A percentile compares a stretch with the other conserved stretches of the same genome.
Evolutionary conservation across 306 rosid species (phyloP).

Genomic region (Corylus heterophylla): DNA sequence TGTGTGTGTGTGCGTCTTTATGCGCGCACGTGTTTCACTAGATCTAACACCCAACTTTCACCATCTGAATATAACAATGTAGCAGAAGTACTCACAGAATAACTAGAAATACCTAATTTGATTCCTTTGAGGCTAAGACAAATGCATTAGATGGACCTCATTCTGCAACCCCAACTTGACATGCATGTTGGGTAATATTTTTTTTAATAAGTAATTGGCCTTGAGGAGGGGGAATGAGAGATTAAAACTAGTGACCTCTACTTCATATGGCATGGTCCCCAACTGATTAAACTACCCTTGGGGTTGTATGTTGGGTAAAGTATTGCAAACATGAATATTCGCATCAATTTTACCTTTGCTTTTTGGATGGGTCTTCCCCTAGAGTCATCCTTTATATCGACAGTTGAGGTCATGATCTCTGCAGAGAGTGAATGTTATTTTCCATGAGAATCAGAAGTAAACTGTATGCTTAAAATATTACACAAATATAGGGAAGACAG

Average conservation of each 20-base stretch:
- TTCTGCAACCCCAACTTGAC: neutral
- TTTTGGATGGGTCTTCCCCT: constrained; percentile 60
- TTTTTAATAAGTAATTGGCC: too few species aligned
- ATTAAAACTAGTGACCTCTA: too few species aligned
- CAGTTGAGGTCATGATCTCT: constrained; percentile 63
- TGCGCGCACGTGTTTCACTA: neutral
- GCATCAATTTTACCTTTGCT: constrained; percentile 36
- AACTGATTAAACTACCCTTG: too few species aligned
- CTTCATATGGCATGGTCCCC: too few species aligned
- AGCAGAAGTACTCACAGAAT: neutral
- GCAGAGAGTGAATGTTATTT: constrained; percentile 12
- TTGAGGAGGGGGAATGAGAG: too few species aligned
- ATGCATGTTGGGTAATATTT: neutral
- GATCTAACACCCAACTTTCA: constrained; percentile 18
- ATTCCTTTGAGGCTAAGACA: neutral
- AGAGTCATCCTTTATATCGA: constrained; percentile 67
- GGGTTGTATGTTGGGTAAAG: neutral
- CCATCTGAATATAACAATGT: constrained; percentile 27
- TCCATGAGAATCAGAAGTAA: neutral
- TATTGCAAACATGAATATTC: neutral
- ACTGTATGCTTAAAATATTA: neutral
- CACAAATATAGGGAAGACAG: too few species aligned
- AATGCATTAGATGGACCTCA: neutral
- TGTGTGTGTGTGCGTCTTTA: neutral
- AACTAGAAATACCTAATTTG: neutral